Evolutionary conservation across 2,329 filamentous ascomycete species (phyloP).

Genomic region (Sporothrix euskadiensis): DNA sequence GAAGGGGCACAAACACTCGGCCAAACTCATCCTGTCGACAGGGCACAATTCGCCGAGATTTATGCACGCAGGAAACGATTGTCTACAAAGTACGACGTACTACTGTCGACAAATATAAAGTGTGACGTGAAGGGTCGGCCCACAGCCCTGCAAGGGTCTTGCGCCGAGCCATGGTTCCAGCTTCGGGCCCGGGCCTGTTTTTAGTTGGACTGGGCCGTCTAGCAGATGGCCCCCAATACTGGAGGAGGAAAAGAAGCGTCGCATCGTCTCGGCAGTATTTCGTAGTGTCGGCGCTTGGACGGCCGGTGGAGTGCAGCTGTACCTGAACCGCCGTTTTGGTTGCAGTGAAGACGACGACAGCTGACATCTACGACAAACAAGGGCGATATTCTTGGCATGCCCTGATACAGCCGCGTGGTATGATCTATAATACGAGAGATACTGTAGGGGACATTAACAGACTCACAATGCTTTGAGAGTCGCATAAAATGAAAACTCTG

Average conservation of each 20-base stretch:
- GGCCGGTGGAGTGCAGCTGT: background rate
- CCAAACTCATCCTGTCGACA: background rate
- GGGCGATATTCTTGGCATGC: background rate
- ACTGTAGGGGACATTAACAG: too few relatives aligned
- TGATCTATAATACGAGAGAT: too few relatives aligned
- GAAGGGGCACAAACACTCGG: background rate
- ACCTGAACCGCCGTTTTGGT: background rate
- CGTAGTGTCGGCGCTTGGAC: slow-evolving; percentile 11
- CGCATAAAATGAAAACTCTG: too few relatives aligned
- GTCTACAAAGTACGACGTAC: background rate
- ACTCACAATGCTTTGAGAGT: too few relatives aligned
- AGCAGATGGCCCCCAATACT: background rate
- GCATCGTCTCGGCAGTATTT: slow-evolving; percentile 13
- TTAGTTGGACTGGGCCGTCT: background rate
- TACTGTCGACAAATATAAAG: background rate
- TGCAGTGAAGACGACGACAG: background rate
- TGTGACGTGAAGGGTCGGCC: background rate
- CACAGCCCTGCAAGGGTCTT: slow-evolving; percentile 1
- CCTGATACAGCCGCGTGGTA: too few relatives aligned
- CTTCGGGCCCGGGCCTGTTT: background rate
- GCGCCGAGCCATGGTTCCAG: background rate
- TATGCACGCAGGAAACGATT: background rate
- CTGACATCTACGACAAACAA: background rate
- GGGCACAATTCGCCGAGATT: slow-evolving; percentile 9
- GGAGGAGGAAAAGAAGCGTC: background rate